A percentile compares a stretch with the other conserved stretches of the same genome.
These are phyloP conservation scores for Cercospora janseana DNA, from an alignment of 2,329 filamentous ascomycete species.

Conservation along the genomic window DNA sequence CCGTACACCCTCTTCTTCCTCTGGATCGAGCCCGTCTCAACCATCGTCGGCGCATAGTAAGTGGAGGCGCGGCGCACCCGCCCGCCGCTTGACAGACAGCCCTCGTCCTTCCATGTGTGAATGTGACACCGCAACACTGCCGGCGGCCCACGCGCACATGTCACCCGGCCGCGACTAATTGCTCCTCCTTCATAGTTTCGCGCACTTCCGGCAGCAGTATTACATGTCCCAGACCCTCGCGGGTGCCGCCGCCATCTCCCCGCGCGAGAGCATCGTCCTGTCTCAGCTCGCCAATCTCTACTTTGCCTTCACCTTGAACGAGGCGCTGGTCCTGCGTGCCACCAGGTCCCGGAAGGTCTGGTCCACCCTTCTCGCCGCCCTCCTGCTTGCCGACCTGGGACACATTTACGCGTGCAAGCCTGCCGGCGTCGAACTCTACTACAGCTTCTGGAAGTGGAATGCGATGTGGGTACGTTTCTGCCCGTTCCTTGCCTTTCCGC, in stretches of 20 bases:
- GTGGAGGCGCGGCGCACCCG: no score
- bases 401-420: slow-evolving; percentile 66
- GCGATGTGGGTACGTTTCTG: slow-evolving; percentile 38
- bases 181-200: no score
- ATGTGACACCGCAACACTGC: no score
- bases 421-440: slow-evolving; percentile 55
- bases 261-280: slow-evolving; percentile 62
- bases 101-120: no score
- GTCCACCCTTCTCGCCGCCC: slow-evolving; percentile 62
- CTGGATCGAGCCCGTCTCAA: slow-evolving; percentile 62
- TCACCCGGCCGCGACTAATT: no score
- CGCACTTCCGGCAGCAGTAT: slow-evolving; percentile 49
- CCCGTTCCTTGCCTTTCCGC: slow-evolving; percentile 40
- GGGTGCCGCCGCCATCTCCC: slow-evolving; percentile 50
- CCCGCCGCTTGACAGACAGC: no score
- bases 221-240: slow-evolving; percentile 56
- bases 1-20: slow-evolving; percentile 73
- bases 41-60: slow-evolving; percentile 55
- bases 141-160: no score
- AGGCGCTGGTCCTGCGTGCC: slow-evolving; percentile 70
- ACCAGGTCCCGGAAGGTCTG: slow-evolving; percentile 69
- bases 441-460: slow-evolving; percentile 39
- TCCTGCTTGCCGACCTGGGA: slow-evolving; percentile 73
- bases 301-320: slow-evolving; percentile 72
- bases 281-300: slow-evolving; percentile 78